These are phyloP conservation scores for Infundibulicybe gibba DNA, from an alignment of 768 basidiomycete species.

Conservation along the genomic window DNA sequence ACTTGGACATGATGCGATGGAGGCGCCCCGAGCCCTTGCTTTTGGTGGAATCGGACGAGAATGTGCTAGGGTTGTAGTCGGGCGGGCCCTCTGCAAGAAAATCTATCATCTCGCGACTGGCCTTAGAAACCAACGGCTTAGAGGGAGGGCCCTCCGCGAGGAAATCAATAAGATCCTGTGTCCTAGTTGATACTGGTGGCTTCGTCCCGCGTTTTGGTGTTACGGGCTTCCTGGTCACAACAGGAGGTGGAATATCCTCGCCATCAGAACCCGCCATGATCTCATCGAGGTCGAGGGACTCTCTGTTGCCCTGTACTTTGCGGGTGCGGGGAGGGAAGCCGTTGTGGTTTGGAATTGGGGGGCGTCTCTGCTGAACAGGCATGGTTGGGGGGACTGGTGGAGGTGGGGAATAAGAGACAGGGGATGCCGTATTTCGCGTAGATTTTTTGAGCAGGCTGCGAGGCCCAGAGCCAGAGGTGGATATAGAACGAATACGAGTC, in stretches of 20 bases:
- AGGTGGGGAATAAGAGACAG: constrained; percentile 24
- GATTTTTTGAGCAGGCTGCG: constrained; percentile 21
- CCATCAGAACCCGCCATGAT: constrained; percentile 69
- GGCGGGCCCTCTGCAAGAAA: constrained; percentile 56
- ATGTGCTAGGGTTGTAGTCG: constrained; percentile 26
- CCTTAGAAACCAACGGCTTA: constrained; percentile 28
- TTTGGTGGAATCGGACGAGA: constrained; percentile 37
- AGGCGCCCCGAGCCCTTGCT: constrained; percentile 58
- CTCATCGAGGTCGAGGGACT: constrained; percentile 74
- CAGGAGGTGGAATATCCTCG: constrained; percentile 32
- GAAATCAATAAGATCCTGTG: constrained; percentile 56
- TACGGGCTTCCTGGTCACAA: constrained; percentile 6
- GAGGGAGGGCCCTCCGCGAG: constrained; percentile 49
- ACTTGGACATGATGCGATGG: constrained; percentile 80
- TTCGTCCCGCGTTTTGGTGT: constrained; percentile 12
- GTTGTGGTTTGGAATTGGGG: constrained; percentile 19
- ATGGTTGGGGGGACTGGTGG: constrained; percentile 7
- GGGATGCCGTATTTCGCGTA: constrained; percentile 22
- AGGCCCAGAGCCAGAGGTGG: constrained; percentile 30
- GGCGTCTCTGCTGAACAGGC: constrained; percentile 23
- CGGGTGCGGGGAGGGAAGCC: constrained; percentile 47
- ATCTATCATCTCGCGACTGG: constrained; percentile 53
- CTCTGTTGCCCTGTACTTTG: constrained; percentile 51
- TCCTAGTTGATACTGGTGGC: constrained; percentile 33
- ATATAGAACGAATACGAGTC: constrained; percentile 36